Base-by-base conservation (phyloP, 176 grass and related monocot genomes). In the Chrysopogon serrulatus region DNA sequence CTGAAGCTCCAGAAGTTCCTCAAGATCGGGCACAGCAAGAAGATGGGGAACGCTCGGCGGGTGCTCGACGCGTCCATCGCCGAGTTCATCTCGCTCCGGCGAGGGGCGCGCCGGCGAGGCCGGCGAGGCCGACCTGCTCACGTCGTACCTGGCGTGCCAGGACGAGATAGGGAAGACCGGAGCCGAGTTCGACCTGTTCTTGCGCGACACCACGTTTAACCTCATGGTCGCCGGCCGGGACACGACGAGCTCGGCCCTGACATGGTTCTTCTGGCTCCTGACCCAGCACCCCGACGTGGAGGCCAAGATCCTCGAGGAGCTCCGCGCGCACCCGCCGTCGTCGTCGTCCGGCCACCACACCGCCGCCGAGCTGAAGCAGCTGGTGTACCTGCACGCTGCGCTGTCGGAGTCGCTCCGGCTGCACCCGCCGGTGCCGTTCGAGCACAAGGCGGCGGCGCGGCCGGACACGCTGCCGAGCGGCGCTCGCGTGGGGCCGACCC, bases 221-320 rank as follows among this genome's bases (percentile, higher is more conserved):
- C 35, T 97, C 34, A 92, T 97, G 86, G 77, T 97, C 34, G 95
- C 95, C 5, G 95, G 95, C 82, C 83, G 92, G 1, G 92, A 94
- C 88, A 90, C 88, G 16, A 92, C 90, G 14, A 87, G 90, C 51
- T 83, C 92, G 8, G 80, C 90, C 0, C 24, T 92, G 32, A 90
- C 95, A 0, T 97, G 95, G 95, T 91, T 97, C 88, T 97, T 97
- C 85, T 97, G 84, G 68, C 80, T 97, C 18, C 84, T 97, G 54
- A 30, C 88, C 56, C 83, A 74, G 27, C 91, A 97, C 88, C 92
- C 90, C 1, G 40, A 70, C 39, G 88, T 87, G 0, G 83, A 97
- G 83, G 44, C 78, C n/a, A 89, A 28, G 77, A 91, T 97, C 74
- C 79, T 97, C 39, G 39, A 84, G 26, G 95, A 97, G 70, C 79